Evolutionary conservation across 805 yeast genomes (phyloP), one percentile per base, ranked within the genome.

Genomic region (Starmerella bacillaris): DNA sequence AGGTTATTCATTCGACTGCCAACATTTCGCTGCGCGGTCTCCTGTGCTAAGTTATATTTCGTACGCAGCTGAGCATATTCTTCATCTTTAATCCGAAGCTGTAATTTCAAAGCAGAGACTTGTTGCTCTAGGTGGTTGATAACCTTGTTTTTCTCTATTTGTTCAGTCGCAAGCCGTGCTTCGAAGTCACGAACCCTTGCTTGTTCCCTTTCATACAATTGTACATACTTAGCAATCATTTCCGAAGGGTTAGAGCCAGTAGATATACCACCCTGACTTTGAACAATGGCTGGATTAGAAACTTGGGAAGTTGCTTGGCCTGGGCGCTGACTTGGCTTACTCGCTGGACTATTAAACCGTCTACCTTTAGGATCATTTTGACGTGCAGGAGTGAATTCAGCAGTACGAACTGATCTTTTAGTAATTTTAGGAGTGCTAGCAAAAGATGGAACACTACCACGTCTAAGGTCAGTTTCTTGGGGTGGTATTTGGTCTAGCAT

Each of bases 331-430:
- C 30, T 18, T 17, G 30, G 27, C 18, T 7, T 16, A 9, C 11
- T 24, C 5, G 34, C 42, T 8, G 50, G 50, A 30, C 49, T 46
- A 15, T 38, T 31, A 2, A 46, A 26, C n/a, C 49, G 39, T 16
- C 51, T 38, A 8, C 51, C 43, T 3, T 34, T 20, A 2, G 47
- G 26, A 4, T 38, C 38, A 1, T 20, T 27, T 4, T 35, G 42
- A n/a, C 45, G 41, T 5, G 38, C 45, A 2, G 52, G 52, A 12
- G 52, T 48, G 29, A 47, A 44, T 18, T 44, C 50, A 5, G 49
- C 46, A 9, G 32, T 22, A 3, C 39, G 28, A 5, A 38, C 30
- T 11, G 39, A 35, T 5, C 50, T 41, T 32, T 44, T 44, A 14
- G 31, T 36, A n/a, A 43, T 32, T 27, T 43, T 43, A 16, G 47